Evolutionary conservation across 2,329 filamentous ascomycete genomes (phyloP).

Genomic region (Cercospora zeae-maydis): DNA sequence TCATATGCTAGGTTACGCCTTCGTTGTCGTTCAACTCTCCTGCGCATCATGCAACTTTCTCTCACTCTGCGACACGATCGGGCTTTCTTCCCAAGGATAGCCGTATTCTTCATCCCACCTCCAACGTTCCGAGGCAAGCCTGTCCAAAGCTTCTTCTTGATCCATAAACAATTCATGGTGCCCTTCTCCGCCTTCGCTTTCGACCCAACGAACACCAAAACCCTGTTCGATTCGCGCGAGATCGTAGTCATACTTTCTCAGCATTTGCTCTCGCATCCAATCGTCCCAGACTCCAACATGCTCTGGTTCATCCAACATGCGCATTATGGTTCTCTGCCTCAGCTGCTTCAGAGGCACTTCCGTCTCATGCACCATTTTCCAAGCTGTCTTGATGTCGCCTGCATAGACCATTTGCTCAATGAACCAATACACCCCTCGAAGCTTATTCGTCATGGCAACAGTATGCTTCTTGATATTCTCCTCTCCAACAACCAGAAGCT

Average conservation of each 20-base stretch:
- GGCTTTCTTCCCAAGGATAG: constrained; percentile 29
- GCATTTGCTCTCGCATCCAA: constrained; percentile 27
- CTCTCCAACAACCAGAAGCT: constrained; percentile 9
- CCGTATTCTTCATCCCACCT: constrained; percentile 31
- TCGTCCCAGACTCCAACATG: constrained; percentile 28
- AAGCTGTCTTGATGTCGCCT: constrained; percentile 32
- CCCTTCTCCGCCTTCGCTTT: constrained; percentile 23
- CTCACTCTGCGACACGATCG: constrained; percentile 21
- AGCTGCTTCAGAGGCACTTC: constrained; percentile 24
- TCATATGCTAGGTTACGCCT: constrained; percentile 3
- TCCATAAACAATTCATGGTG: constrained; percentile 29
- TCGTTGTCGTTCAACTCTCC: constrained; percentile 11
- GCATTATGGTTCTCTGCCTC: constrained; percentile 21
- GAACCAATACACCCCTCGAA: constrained; percentile 36
- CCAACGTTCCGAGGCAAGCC: constrained; percentile 27
- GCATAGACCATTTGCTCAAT: constrained; percentile 34
- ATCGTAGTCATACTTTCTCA: constrained; percentile 33
- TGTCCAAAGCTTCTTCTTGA: constrained; percentile 32
- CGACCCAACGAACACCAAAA: constrained; percentile 32
- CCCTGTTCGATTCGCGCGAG: constrained; percentile 32
- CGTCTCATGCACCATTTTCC: constrained; percentile 31
- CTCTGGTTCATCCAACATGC: constrained; percentile 31
- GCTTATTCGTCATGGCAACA: constrained; percentile 24
- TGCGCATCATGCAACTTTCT: constrained; percentile 25
- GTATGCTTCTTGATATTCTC: not conserved